Evolutionary conservation across 2,329 filamentous ascomycete genomes (phyloP).

Genomic region (Tetracladium maxilliforme): DNA sequence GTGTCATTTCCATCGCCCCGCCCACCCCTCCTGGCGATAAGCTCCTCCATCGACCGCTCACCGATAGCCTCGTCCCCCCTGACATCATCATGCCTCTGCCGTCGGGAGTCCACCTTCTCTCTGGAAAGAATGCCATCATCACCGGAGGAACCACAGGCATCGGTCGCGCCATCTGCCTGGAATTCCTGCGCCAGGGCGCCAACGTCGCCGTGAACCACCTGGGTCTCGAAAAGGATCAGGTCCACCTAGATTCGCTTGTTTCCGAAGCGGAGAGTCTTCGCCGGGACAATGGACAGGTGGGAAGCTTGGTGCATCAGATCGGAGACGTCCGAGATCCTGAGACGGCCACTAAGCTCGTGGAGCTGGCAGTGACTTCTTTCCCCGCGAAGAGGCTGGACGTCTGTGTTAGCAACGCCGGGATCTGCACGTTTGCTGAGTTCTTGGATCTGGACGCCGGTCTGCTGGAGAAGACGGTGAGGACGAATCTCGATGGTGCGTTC

Average conservation of each 20-base stretch:
- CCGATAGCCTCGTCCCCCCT: too few species aligned
- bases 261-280: conserved; percentile 34
- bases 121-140: conserved; percentile 68
- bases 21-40: too few species aligned
- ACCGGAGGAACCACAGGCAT: conserved; percentile 81
- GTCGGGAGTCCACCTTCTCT: conserved; percentile 46
- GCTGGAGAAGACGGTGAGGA: conserved; percentile 56
- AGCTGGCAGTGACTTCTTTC: conserved; percentile 50
- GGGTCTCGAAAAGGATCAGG: conserved; percentile 34
- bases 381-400: conserved; percentile 50
- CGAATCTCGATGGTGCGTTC: conserved; percentile 81
- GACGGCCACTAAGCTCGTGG: conserved; percentile 55
- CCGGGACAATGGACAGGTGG: conserved; percentile 23
- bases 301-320: conserved; percentile 48
- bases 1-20: too few species aligned
- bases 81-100: too few species aligned
- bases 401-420: conserved; percentile 78
- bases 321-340: conserved; percentile 68
- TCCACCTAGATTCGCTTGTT: conserved; percentile 36
- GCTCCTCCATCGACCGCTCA: too few species aligned
- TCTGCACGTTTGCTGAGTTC: conserved; percentile 82
- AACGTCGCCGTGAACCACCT: conserved; percentile 72
- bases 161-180: conserved; percentile 69
- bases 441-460: conserved; percentile 59
- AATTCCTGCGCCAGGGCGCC: conserved; percentile 64